Evolutionary conservation across 2,329 filamentous ascomycete species (phyloP), one percentile per base, ranked within the genome.

Genomic region (Elsinoe australis): DNA sequence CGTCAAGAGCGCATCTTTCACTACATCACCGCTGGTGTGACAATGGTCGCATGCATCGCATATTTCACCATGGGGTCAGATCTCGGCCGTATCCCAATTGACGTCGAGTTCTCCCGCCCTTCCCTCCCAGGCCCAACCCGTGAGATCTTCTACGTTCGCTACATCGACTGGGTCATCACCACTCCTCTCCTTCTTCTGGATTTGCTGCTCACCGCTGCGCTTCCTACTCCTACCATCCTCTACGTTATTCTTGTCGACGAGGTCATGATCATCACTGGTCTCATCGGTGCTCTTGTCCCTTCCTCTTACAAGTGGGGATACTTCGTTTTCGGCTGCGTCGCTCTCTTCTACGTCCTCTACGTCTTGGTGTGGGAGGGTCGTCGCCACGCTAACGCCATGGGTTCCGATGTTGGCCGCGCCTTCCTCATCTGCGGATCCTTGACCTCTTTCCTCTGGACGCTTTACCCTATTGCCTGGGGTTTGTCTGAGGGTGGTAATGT

Each of bases 21-120:
- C 64, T 81, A 82, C 67, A 76, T 82, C 57, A 79, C 76, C 1
- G 74, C 76, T 1, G 64, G 65, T 8, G 74, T 81, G 50, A 75
- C 75, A 22, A 70, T 79, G 50, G 72, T 79, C 5, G 76, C 79
- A 2, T 68, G 72, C 31, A 78, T 83, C 54, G 71, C 79, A 10
- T 83, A 83, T 65, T 84, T 79, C 65, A 71, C 74, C 53, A 81
- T 83, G 78, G 80, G 71, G n/a, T 76, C 78, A 7, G 79, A 81
- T 56, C 67, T 84, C 1, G 80, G 80, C 26, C 80, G 76, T 62
- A 73, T 75, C 2, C 75, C 78, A 0, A 80, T 83, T 55, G 58
- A 67, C n/a, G 79, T 80, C 31, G 75, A 85, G 57, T 85, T 75
- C 54, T 64, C 63, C 1, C 68, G 71, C 45, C 64, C 51, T 50